A percentile compares a stretch with the other conserved stretches of the same genome.
Conservation (phyloP, 352 stramenopile genomes). For the Peronospora belbahrii region DNA sequence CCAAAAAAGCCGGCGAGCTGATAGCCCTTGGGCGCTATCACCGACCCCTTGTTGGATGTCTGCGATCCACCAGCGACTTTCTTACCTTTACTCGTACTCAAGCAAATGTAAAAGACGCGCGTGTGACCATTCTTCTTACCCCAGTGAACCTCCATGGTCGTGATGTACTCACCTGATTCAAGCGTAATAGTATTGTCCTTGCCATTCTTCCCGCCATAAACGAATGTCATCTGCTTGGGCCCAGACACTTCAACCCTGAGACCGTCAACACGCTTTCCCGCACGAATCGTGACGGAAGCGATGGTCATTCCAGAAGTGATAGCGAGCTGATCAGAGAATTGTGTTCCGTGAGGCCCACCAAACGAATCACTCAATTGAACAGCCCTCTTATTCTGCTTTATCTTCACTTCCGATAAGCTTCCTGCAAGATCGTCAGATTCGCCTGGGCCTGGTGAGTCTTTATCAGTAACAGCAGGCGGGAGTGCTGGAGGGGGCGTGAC, state of each 20-base stretch:
- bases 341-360: slow-evolving; percentile 1
- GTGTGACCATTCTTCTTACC: not conserved
- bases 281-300: slow-evolving; percentile 4
- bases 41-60: not conserved
- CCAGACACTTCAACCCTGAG: not conserved
- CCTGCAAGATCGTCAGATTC: not conserved
- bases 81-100: not conserved
- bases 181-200: slow-evolving; percentile 2
- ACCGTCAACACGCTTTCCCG: not conserved
- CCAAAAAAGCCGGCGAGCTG: slow-evolving; percentile 8
- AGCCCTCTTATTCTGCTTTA: not conserved
- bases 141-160: not conserved
- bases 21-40: not conserved
- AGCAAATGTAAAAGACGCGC: slow-evolving; percentile 1
- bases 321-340: slow-evolving; percentile 3
- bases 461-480: not conserved
- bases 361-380: slow-evolving; percentile 3
- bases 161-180: slow-evolving; percentile 5
- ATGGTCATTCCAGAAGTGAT: slow-evolving; percentile 2
- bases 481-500: not conserved
- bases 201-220: not conserved
- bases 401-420: not conserved
- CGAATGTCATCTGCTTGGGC: slow-evolving; percentile 5
- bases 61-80: not conserved
- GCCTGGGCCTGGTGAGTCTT: not conserved